phyloP scores from a whole-genome alignment of 257 asterid species.

The Thymus mandschuricus region DNA sequence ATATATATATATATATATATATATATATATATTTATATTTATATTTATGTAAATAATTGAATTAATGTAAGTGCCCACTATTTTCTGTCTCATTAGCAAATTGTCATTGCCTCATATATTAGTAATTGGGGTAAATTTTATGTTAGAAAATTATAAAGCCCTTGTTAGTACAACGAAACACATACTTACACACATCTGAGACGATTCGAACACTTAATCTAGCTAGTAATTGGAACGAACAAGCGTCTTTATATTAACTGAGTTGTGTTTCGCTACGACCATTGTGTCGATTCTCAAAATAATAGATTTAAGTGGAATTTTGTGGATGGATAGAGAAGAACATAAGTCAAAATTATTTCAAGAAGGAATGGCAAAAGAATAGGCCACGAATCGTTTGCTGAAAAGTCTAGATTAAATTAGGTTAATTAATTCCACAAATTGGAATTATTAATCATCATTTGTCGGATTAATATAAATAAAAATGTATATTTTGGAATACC shows the following conservation, averaged over 20 bases:
- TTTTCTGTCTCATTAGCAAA: conserved; percentile 21
- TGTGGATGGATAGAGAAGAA: not conserved
- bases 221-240: too few species aligned
- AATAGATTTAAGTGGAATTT: not conserved
- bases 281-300: too few species aligned
- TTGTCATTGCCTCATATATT: not conserved
- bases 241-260: too few species aligned
- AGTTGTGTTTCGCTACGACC: too few species aligned
- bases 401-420: not conserved
- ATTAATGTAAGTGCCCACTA: conserved; percentile 7
- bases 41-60: not conserved
- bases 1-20: not conserved
- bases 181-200: too few species aligned
- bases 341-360: too few species aligned
- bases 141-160: not conserved
- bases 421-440: not conserved
- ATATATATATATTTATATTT: too few species aligned
- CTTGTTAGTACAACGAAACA: too few species aligned
- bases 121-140: not conserved
- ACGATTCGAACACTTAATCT: too few species aligned
- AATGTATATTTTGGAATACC: not conserved
- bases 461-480: not conserved
- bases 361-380: conserved; percentile 17
- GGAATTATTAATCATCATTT: not conserved
- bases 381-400: conserved; percentile 19